A percentile compares a stretch with the other conserved stretches of the same genome.
Conservation (phyloP, 352 stramenopile genomes). For the Globisporangium okanoganense region DNA sequence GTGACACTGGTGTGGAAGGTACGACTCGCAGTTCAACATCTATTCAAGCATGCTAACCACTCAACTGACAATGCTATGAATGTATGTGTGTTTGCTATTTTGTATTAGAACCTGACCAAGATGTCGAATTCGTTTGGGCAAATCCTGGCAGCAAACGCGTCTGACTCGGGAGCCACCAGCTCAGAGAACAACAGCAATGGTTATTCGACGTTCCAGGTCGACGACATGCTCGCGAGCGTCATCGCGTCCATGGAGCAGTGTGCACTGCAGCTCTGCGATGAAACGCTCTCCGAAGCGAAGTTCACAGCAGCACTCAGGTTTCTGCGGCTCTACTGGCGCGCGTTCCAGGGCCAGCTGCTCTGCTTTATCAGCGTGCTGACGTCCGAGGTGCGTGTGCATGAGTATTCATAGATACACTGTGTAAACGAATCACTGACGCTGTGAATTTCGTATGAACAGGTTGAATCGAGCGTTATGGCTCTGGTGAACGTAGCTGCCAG, state of each 20-base stretch:
- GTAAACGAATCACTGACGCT: background rate
- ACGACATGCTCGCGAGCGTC: conserved; percentile 27
- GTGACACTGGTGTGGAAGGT: conserved; percentile 56
- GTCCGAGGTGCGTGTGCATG: conserved; percentile 7
- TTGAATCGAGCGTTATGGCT: conserved; percentile 39
- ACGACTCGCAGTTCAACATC: background rate
- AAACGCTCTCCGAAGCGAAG: background rate
- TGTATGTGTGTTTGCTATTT: background rate
- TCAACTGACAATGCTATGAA: background rate
- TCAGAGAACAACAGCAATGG: background rate
- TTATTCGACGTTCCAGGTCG: conserved; percentile 18
- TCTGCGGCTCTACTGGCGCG: conserved; percentile 51
- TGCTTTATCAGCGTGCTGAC: conserved; percentile 22
- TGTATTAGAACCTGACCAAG: conserved; percentile 40
- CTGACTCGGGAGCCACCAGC: background rate
- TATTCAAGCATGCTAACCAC: background rate
- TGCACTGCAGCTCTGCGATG: conserved; percentile 14
- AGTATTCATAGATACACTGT: background rate
- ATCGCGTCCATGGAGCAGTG: conserved; percentile 29
- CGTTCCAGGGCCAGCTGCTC: conserved; percentile 53
- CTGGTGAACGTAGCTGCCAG: conserved; percentile 36
- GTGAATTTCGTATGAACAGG: conserved; percentile 1
- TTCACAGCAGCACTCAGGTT: conserved; percentile 26
- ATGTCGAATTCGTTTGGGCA: conserved; percentile 27
- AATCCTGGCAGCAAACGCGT: conserved; percentile 5